These are phyloP conservation scores for Seminavis robusta DNA, from an alignment of 108 stramenopile species.

Conservation along the genomic window DNA sequence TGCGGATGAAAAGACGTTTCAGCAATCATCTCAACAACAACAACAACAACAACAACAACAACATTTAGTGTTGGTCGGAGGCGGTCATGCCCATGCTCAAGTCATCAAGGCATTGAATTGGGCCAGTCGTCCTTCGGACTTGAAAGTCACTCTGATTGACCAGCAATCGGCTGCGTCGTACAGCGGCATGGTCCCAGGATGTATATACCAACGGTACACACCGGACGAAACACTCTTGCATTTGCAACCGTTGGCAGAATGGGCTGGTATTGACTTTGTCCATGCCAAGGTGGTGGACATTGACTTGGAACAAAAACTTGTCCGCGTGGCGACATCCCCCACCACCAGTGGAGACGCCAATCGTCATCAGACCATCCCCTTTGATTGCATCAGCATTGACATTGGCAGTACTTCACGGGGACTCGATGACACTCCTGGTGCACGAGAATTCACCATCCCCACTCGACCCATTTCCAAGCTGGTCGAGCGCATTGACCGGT, in stretches of 20 bases:
- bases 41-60: constrained; percentile 1
- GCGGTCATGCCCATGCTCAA: constrained; percentile 95
- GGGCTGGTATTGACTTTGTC: constrained; percentile 72
- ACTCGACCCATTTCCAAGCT: constrained; percentile 83
- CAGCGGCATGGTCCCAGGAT: constrained; percentile 97
- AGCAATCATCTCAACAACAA: neutral
- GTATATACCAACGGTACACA: constrained; percentile 71
- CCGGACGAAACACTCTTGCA: constrained; percentile 62
- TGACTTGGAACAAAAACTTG: constrained; percentile 38
- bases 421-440: constrained; percentile 51
- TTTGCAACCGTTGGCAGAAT: constrained; percentile 57
- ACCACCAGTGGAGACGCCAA: neutral
- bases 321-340: constrained; percentile 29
- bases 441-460: constrained; percentile 62
- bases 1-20: neutral
- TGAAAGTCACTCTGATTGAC: constrained; percentile 90
- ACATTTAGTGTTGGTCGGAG: constrained; percentile 90
- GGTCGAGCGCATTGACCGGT: constrained; percentile 47
- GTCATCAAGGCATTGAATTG: constrained; percentile 88
- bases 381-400: constrained; percentile 75
- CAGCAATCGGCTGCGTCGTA: constrained; percentile 82
- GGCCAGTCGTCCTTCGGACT: constrained; percentile 42
- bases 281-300: constrained; percentile 69
- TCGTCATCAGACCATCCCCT: constrained; percentile 9
- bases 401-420: constrained; percentile 82